Evolutionary conservation across 2,329 filamentous ascomycete species (phyloP), one percentile per base, ranked within the genome.

Genomic region (Trichoderma atrobrunneum): DNA sequence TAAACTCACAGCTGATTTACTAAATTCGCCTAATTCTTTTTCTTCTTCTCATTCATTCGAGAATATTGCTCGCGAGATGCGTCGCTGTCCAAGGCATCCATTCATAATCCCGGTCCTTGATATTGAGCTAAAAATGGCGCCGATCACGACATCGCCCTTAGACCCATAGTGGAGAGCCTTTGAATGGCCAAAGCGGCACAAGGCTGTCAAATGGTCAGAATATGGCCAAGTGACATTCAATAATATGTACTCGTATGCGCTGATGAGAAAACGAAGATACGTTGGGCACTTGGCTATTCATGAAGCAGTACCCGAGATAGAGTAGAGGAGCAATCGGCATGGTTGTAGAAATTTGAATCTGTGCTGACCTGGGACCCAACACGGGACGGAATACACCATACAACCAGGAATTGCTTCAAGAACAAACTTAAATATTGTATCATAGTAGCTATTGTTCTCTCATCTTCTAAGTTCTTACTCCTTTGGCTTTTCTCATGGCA

Each of bases 61-160:
- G 62, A 66, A 26, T 43, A 2, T 24, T 59, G 14, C 34, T 30
- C 24, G 16, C 24, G 10, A 28, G 26, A 4, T 60, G 36, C 12
- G 12, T 32, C 21, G 56, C 26, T n/a, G 18, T n/a, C 21, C 57
- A 18, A n/a, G 21, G 34, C 56, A 39, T 28, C 57, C 57, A 30
- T 54, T 56, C 24, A 63, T 30, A 34, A 63, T 63, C 30, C 43
- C 32, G 57, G 59, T 59, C 48, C 21, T 30, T 48, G 59, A 60
- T 59, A 65, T 65, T 71, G 71, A 63, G 71, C 68, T 72, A 70
- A 64, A 65, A 70, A 48, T 65, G 71, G 71, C 71, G 66, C 66
- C 51, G 67, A 72, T 72, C 71, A 72, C 71, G 71, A 72, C 71
- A 72, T 72, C 67, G 71, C 64, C 54, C 62, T 48, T 36, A 39